Evolutionary conservation across 2,329 filamentous ascomycete genomes (phyloP), one percentile per base, ranked within the genome.

Genomic region (Fusarium phyllophilum): DNA sequence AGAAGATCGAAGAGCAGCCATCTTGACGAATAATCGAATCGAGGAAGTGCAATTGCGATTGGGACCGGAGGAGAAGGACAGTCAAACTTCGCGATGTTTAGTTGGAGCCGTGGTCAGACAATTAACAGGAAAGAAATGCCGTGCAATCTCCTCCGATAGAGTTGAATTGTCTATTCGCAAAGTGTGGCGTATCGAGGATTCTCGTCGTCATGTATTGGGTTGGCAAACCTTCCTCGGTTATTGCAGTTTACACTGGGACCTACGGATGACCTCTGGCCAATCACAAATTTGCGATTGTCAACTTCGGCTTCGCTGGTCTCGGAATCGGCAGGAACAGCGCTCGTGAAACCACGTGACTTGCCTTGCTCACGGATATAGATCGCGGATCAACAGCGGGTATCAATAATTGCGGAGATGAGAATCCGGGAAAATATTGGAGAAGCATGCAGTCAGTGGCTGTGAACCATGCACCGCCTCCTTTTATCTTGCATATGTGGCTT

Each of bases 1-100:
- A 78, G 87, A 84, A 78, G 87, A 88, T 86, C 89, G 89, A 83
- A 91, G 88, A 86, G 89, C 85, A 79, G 89, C 87, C 89, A 91
- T 91, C 81, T 79, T 61, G 46, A 38, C 84, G 76, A 78, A 75
- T 66, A 55, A 33, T 68, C 48, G 18, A 56, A 18, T 59, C 42
- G 33, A 36, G 42, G 56, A 38, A 29, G 52, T 56, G 49, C 57
- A 63, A 56, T 74, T 61, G 73, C 54, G 68, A 72, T 68, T 68
- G 68, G 60, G 54, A 52, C 75, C 61, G 78, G 74, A 78, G 73
- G 75, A 79, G 77, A 77, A 58, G 66, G 72, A 77, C 73, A 72
- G 75, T 76, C 73, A 75, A 73, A 76, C 72, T 77, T 76, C 71
- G 54, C 67, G 52, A 46, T 67, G 46, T 68, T 60, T 38, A 68